Conservation (phyloP, 2,329 filamentous ascomycete species). For the Simplicillium aogashimaense region DNA sequence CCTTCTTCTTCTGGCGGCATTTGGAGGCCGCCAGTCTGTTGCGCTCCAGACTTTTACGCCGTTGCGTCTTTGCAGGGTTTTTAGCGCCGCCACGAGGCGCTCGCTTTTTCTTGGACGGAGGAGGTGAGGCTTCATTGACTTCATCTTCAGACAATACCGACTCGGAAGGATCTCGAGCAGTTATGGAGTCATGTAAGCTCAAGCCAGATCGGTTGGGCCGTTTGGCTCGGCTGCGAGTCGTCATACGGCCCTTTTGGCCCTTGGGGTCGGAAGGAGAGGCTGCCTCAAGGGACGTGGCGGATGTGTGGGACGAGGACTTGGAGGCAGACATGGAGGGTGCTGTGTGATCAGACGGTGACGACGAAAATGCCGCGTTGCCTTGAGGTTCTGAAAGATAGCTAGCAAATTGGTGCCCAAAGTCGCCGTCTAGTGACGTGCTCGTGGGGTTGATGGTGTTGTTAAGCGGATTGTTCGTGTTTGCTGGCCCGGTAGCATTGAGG, state of each 20-base stretch:
- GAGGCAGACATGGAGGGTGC: slow-evolving; percentile 1
- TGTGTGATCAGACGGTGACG: slow-evolving; percentile 7
- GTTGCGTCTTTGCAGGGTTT: slow-evolving; percentile 17
- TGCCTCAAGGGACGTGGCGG: neutral
- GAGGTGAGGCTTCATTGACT: slow-evolving; percentile 1
- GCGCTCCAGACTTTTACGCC: slow-evolving; percentile 47
- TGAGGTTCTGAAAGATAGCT: too few species aligned
- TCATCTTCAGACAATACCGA: too few species aligned
- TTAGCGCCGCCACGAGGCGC: too few species aligned
- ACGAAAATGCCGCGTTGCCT: too few species aligned
- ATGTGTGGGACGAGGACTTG: slow-evolving; percentile 1
- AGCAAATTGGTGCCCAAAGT: too few species aligned
- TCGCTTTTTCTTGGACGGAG: neutral
- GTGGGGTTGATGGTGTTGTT: too few species aligned
- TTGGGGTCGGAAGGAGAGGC: neutral
- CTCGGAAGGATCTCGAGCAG: too few species aligned
- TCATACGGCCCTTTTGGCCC: too few species aligned
- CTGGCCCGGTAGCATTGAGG: slow-evolving; percentile 1
- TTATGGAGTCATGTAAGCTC: too few species aligned
- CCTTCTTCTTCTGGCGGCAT: slow-evolving; percentile 59
- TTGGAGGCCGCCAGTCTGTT: slow-evolving; percentile 67
- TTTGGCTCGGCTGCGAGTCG: too few species aligned
- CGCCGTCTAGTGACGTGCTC: too few species aligned
- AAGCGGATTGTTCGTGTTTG: slow-evolving; percentile 5
- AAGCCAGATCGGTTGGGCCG: too few species aligned